phyloP scores from a whole-genome alignment of 208 protist species.

The Naegleria fowleri region DNA sequence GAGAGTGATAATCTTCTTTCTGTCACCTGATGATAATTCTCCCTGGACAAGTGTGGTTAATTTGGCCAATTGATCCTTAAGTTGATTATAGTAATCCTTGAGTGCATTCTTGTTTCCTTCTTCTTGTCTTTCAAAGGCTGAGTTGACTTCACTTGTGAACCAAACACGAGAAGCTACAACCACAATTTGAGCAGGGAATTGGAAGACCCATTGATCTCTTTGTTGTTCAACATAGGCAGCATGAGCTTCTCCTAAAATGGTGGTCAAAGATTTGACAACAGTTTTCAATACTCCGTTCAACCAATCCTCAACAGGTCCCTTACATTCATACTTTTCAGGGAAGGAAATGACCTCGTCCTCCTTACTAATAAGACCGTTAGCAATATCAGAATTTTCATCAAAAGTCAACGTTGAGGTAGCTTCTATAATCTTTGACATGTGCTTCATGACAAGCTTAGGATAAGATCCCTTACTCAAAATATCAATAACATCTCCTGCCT shows the following conservation, averaged over 20 bases:
- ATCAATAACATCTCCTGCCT: slow-evolving; percentile 88
- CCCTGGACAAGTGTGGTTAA: slow-evolving; percentile 87
- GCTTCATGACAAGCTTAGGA: slow-evolving; percentile 81
- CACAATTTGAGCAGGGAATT: slow-evolving; percentile 90
- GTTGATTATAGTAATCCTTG: slow-evolving; percentile 92
- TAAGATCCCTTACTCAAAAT: slow-evolving; percentile 93
- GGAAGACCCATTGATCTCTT: slow-evolving; percentile 90
- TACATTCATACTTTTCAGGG: slow-evolving; percentile 72
- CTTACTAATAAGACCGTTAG: slow-evolving; percentile 72
- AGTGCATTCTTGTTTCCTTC: slow-evolving; percentile 95
- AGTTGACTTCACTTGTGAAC: slow-evolving; percentile 93
- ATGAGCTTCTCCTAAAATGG: slow-evolving; percentile 78
- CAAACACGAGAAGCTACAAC: slow-evolving; percentile 89
- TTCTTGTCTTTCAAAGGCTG: slow-evolving; percentile 93
- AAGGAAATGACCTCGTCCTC: slow-evolving; percentile 89
- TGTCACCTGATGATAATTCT: slow-evolving; percentile 77
- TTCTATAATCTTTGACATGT: slow-evolving; percentile 94
- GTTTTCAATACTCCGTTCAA: slow-evolving; percentile 80
- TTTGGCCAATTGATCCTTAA: slow-evolving; percentile 80
- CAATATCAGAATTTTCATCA: slow-evolving; percentile 43
- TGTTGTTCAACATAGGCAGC: slow-evolving; percentile 89
- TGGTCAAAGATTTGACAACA: slow-evolving; percentile 69
- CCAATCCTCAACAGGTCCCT: slow-evolving; percentile 93
- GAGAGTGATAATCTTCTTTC: slow-evolving; percentile 94
- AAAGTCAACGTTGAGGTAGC: slow-evolving; percentile 80